Conservation (phyloP, 306 rosid species). For the Sindora glabra region DNA sequence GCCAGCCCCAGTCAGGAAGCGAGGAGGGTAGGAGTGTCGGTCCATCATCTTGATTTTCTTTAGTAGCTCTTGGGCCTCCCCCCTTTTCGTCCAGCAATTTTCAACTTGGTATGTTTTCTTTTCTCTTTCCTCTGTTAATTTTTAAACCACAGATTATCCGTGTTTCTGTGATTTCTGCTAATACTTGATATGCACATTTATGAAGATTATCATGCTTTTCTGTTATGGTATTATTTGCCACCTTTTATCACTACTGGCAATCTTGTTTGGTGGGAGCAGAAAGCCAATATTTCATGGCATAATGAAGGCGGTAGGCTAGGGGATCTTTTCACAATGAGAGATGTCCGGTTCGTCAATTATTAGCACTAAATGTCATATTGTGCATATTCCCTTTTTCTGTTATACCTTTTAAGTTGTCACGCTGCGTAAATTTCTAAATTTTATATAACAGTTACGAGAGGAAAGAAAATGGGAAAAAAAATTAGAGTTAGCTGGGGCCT, state of each 20-base stretch:
- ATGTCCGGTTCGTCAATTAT: conserved; percentile 22
- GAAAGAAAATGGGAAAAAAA: not conserved
- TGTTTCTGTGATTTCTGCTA: conserved; percentile 17
- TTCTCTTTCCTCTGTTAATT: not conserved
- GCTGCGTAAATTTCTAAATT: no score
- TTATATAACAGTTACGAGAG: no score
- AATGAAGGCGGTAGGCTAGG: conserved; percentile 29
- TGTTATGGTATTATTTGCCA: not conserved
- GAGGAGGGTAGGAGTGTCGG: conserved; percentile 61
- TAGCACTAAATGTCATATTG: conserved; percentile 21
- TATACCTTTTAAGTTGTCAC: not conserved
- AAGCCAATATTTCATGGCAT: conserved; percentile 30
- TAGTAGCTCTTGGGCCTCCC: conserved; percentile 18
- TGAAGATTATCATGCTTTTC: conserved; percentile 32
- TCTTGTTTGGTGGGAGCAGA: conserved; percentile 30
- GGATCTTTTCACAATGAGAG: conserved; percentile 37
- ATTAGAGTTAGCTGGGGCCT: not conserved
- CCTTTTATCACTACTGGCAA: conserved; percentile 27
- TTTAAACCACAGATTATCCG: conserved; percentile 1
- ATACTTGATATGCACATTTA: conserved; percentile 24
- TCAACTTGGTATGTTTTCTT: conserved; percentile 38
- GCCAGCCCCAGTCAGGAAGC: conserved; percentile 34
- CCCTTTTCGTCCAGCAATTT: conserved; percentile 22
- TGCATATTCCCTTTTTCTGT: conserved; percentile 5
- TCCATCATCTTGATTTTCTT: conserved; percentile 47